These are phyloP conservation scores for Phycomyces blakesleeanus DNA, from an alignment of 192 early-diverging fungal genomes.

Conservation along the genomic window DNA sequence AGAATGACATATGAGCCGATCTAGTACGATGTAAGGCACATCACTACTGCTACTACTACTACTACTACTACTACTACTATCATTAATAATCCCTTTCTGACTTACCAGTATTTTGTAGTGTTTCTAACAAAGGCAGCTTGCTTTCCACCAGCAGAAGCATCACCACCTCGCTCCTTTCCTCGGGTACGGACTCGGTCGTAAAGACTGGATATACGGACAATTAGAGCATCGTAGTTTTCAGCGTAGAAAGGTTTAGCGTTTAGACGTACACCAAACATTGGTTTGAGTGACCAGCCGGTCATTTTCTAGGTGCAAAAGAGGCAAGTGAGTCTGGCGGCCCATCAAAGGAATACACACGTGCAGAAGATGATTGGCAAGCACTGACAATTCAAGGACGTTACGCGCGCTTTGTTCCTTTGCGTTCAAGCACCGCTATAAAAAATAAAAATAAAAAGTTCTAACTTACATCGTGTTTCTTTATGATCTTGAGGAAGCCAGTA, in stretches of 20 bases:
- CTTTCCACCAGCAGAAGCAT: slow-evolving; percentile 49
- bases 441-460: no score
- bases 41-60: no score
- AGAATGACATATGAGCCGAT: no score
- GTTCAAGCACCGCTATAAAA: no score
- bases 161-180: slow-evolving; percentile 59
- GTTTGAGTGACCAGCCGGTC: slow-evolving; percentile 79
- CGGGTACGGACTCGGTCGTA: slow-evolving; percentile 79
- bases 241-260: slow-evolving; percentile 83
- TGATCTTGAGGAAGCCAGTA: slow-evolving; percentile 86
- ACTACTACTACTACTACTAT: no score
- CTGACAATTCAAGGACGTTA: no score
- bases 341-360: slow-evolving; percentile 19
- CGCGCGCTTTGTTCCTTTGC: no score
- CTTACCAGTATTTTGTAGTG: slow-evolving; percentile 94
- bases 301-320: slow-evolving; percentile 61
- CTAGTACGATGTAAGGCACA: no score
- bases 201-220: slow-evolving; percentile 81
- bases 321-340: background rate
- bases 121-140: slow-evolving; percentile 83
- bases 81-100: no score
- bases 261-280: slow-evolving; percentile 75
- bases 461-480: slow-evolving; percentile 96
- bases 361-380: slow-evolving; percentile 18
- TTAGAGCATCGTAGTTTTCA: slow-evolving; percentile 84